Conservation (phyloP, 257 asterid species). For the Linaria vulgaris region DNA sequence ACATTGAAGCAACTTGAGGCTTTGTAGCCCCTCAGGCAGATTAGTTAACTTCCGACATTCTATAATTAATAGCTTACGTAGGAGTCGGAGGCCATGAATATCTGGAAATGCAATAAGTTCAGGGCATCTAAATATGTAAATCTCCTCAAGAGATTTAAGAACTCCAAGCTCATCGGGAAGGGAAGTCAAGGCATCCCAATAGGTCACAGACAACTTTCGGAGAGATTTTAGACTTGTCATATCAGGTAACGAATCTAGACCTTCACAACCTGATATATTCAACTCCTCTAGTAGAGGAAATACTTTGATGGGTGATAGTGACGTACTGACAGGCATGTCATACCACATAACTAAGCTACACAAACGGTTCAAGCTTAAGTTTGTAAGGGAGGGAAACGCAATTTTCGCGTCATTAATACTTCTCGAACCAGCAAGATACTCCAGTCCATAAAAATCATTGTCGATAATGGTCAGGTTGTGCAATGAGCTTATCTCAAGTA, state of each 20-base stretch:
- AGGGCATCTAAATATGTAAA: constrained; percentile 6
- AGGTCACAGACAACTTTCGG: neutral
- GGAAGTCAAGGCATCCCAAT: neutral
- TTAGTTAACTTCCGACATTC: constrained; percentile 9
- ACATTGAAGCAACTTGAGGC: constrained; percentile 3
- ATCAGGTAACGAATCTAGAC: constrained; percentile 5
- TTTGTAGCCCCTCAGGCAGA: constrained; percentile 19
- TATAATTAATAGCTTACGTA: constrained; percentile 1
- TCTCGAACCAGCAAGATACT: neutral
- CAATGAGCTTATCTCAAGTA: neutral
- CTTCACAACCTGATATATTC: neutral
- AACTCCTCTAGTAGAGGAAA: constrained; percentile 20
- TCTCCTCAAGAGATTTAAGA: constrained; percentile 16
- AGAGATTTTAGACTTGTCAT: constrained; percentile 1
- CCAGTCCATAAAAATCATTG: constrained; percentile 21
- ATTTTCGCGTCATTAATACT: neutral
- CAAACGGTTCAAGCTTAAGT: constrained; percentile 1
- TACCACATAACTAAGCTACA: constrained; percentile 18
- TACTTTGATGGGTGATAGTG: neutral
- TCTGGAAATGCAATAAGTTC: constrained; percentile 10
- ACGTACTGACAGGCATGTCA: too few species aligned
- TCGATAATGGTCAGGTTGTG: constrained; percentile 15
- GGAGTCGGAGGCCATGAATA: constrained; percentile 18
- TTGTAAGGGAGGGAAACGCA: constrained; percentile 20
- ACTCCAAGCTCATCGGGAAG: constrained; percentile 15